Evolutionary conservation across 176 grass and related monocot genomes (phyloP), one percentile per base, ranked within the genome.

Genomic region (Eragrostis nindensis): DNA sequence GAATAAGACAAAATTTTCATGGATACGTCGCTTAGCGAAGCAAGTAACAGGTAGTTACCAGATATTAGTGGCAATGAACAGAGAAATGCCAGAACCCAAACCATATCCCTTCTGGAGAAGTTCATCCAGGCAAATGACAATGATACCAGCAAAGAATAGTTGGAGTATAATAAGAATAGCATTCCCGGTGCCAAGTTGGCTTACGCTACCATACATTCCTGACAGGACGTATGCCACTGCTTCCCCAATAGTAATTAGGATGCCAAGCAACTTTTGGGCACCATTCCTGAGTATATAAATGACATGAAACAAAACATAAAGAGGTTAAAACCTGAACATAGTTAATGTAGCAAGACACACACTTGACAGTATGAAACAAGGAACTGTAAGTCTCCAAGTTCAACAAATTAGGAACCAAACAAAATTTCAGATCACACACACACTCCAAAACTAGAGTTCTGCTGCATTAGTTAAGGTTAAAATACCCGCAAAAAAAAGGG

Each of bases 61-160:
- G 57, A 88, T 88, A 61, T 88, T 88, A 48, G 86, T 88, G 39
- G 86, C 86, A 22, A 88, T 88, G 66, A 88, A 88, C 52, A 88
- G 66, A 67, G 86, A 88, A 69, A 88, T 88, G 66, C 86, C 86
- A 67, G 86, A 88, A 66, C 86, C 80, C 26, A 88, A 66, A 57
- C 86, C 86, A 88, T 83, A 88, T 70, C 80, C 86, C 66, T 88
- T 84, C 46, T 84, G 80, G n/a, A 84, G 75, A 76, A 84, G 76
- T 72, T 88, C 86, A 84, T 88, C 86, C 17, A 88, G 72, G 60
- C 86, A 88, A 43, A 88, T 88, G 61, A 88, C 80, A 29, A 84
- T 89, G 62, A 89, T 89, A 32, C 76, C 87, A 41, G 82, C 87
- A 59, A 89, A 85, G 82, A 89, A 89, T 21, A 89, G 82, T 63